phyloP scores from a whole-genome alignment of 2,329 filamentous ascomycete genomes.

The Arthrocladium fulminans region DNA sequence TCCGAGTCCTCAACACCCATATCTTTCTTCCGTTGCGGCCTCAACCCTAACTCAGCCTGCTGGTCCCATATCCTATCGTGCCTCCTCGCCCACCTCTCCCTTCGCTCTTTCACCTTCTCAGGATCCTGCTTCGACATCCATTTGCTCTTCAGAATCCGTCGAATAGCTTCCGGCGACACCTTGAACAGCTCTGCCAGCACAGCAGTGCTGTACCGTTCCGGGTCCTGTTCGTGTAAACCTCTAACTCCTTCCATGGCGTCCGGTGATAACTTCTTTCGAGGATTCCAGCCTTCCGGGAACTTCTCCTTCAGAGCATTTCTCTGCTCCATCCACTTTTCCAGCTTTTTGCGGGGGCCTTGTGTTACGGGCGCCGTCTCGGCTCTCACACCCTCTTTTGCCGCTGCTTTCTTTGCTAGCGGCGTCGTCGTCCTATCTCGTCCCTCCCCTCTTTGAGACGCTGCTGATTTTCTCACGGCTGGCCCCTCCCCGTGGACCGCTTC shows the following conservation, averaged over 20 bases:
- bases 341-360: no score
- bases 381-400: no score
- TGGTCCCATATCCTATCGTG: conserved; percentile 39
- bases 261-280: conserved; percentile 78
- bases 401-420: no score
- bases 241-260: conserved; percentile 88
- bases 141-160: conserved; percentile 64
- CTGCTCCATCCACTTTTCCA: conserved; percentile 61
- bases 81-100: conserved; percentile 37
- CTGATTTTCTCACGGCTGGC: background rate
- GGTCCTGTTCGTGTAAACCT: conserved; percentile 67
- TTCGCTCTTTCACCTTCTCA: conserved; percentile 31
- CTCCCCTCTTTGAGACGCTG: background rate
- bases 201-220: conserved; percentile 64
- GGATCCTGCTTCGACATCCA: conserved; percentile 32
- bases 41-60: conserved; percentile 43
- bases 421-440: background rate
- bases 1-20: conserved; percentile 16
- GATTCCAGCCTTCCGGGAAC: conserved; percentile 71
- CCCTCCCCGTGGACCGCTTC: background rate
- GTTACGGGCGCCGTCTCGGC: no score
- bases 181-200: conserved; percentile 70
- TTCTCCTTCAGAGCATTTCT: conserved; percentile 68
- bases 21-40: conserved; percentile 43
- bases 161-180: conserved; percentile 77